These are phyloP conservation scores for Priceomyces haplophilus DNA, from an alignment of 805 yeast genomes.

Conservation along the genomic window DNA sequence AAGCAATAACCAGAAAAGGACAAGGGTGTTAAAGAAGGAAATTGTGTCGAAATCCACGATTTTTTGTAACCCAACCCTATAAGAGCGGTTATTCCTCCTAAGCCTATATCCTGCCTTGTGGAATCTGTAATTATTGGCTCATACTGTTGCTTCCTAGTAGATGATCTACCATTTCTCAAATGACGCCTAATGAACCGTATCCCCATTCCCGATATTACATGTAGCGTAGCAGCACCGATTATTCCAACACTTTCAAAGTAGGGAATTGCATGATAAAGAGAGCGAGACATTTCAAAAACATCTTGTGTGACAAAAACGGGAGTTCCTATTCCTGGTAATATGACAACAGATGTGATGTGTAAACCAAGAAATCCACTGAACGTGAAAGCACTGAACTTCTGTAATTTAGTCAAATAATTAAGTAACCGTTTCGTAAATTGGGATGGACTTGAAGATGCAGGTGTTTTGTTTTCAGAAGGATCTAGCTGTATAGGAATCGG, in stretches of 20 bases:
- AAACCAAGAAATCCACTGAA: slow-evolving; percentile 55
- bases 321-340: slow-evolving; percentile 47
- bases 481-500: slow-evolving; percentile 3
- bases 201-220: slow-evolving; percentile 52
- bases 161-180: slow-evolving; percentile 7
- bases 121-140: slow-evolving; percentile 27
- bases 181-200: slow-evolving; percentile 38
- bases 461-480: not conserved
- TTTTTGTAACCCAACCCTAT: slow-evolving; percentile 54
- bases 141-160: not conserved
- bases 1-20: slow-evolving; percentile 59
- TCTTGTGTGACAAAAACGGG: slow-evolving; percentile 48
- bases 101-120: slow-evolving; percentile 47
- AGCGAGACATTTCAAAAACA: slow-evolving; percentile 56
- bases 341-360: slow-evolving; percentile 53
- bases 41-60: slow-evolving; percentile 39
- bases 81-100: slow-evolving; percentile 59
- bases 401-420: slow-evolving; percentile 28
- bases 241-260: slow-evolving; percentile 48
- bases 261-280: slow-evolving; percentile 53
- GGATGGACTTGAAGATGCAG: not conserved
- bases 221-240: slow-evolving; percentile 45
- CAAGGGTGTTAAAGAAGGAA: slow-evolving; percentile 54
- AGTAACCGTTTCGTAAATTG: slow-evolving; percentile 10
- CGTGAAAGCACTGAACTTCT: slow-evolving; percentile 60